Evolutionary conservation across 345 rosid species (phyloP).

Genomic region (Boechera stricta): DNA sequence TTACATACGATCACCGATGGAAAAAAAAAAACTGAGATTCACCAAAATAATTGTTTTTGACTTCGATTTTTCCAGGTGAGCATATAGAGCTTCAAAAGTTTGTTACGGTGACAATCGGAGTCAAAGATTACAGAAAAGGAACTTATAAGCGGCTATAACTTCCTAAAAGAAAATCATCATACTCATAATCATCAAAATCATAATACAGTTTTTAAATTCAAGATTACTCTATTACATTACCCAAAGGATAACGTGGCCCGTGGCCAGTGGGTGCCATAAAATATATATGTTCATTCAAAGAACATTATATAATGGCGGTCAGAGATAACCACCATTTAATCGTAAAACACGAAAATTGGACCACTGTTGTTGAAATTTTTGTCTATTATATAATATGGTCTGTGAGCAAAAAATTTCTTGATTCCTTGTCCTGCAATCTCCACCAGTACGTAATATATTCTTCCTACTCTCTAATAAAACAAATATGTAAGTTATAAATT

Average conservation of each 20-base stretch:
- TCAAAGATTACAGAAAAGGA: too few species aligned
- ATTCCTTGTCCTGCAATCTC: slow-evolving; percentile 15
- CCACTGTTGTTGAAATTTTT: slow-evolving; percentile 19
- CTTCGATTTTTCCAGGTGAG: too few species aligned
- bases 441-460: slow-evolving; percentile 30
- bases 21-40: background rate
- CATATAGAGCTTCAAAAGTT: too few species aligned
- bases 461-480: slow-evolving; percentile 20
- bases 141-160: too few species aligned
- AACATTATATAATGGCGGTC: slow-evolving; percentile 4
- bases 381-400: background rate
- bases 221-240: background rate
- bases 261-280: slow-evolving; percentile 1
- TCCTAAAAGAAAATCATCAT: background rate
- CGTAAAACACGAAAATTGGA: slow-evolving; percentile 2
- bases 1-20: background rate
- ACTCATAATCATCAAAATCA: background rate
- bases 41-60: background rate
- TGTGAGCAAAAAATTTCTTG: slow-evolving; percentile 14
- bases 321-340: slow-evolving; percentile 2
- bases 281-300: slow-evolving; percentile 10
- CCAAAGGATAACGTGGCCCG: background rate
- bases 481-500: background rate
- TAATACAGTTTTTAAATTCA: background rate
- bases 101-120: too few species aligned